Evolutionary conservation across 306 rosid genomes (phyloP).

Genomic region (Medicago ruthenica): DNA sequence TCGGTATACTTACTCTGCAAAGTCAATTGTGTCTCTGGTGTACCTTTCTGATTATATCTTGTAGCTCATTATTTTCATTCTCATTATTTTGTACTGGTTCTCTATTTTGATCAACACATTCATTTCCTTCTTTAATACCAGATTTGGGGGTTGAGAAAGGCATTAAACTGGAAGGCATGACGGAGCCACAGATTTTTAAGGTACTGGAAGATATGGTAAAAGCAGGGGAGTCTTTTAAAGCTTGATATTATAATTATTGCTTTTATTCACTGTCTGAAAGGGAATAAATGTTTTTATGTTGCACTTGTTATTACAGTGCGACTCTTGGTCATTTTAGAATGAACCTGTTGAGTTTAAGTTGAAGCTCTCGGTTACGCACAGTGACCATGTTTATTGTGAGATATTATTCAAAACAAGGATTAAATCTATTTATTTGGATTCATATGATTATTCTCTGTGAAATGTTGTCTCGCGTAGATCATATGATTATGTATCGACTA

Average conservation of each 20-base stretch:
- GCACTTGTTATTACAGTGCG: conserved; percentile 33
- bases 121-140: conserved; percentile 42
- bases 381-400: conserved; percentile 14
- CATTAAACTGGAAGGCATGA: conserved; percentile 79
- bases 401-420: conserved; percentile 14
- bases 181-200: conserved; percentile 81
- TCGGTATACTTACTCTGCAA: conserved; percentile 12
- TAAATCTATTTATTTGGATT: conserved; percentile 17
- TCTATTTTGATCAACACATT: conserved; percentile 21
- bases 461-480: background rate
- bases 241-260: conserved; percentile 49
- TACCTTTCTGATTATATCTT: background rate
- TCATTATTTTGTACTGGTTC: background rate
- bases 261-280: conserved; percentile 31
- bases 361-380: conserved; percentile 23
- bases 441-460: conserved; percentile 4
- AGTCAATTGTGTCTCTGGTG: no score
- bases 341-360: conserved; percentile 30
- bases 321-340: conserved; percentile 16
- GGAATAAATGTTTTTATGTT: conserved; percentile 52
- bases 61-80: background rate
- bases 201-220: conserved; percentile 81
- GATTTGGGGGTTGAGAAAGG: conserved; percentile 91
- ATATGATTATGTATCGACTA: background rate
- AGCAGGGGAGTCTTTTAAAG: conserved; percentile 68